A percentile compares a stretch with the other conserved stretches of the same genome.
phyloP scores from a whole-genome alignment of 768 basidiomycete species.

The Pisolithus marmoratus region DNA sequence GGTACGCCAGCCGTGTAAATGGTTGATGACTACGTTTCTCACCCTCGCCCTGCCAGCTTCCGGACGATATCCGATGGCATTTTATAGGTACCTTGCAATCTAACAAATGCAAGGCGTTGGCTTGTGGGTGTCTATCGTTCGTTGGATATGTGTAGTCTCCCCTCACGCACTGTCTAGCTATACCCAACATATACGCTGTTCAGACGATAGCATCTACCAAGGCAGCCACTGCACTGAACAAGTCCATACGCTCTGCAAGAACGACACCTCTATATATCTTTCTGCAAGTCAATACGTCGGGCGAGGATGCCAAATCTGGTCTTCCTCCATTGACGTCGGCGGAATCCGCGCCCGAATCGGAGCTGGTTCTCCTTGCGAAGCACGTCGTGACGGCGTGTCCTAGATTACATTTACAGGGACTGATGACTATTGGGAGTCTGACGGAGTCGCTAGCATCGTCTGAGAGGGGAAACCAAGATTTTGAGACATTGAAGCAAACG shows the following conservation, averaged over 20 bases:
- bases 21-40: constrained; percentile 1
- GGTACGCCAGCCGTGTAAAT: constrained; percentile 35
- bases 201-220: constrained; percentile 85
- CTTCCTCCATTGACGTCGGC: constrained; percentile 50
- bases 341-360: constrained; percentile 32
- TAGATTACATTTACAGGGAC: constrained; percentile 66
- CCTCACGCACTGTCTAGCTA: constrained; percentile 40
- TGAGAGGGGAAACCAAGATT: constrained; percentile 61
- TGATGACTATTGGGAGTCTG: constrained; percentile 96
- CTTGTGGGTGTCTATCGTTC: constrained; percentile 44
- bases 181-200: constrained; percentile 82
- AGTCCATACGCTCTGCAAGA: constrained; percentile 56
- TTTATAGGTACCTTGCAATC: constrained; percentile 93
- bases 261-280: constrained; percentile 67
- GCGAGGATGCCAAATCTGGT: constrained; percentile 89
- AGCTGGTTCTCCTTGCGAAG: constrained; percentile 59
- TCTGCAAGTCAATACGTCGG: constrained; percentile 93
- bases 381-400: constrained; percentile 73
- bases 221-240: constrained; percentile 74
- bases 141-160: constrained; percentile 1
- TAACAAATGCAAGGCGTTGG: constrained; percentile 88
- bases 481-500: constrained; percentile 60
- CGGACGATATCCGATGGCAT: constrained; percentile 88
- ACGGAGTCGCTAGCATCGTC: constrained; percentile 51
- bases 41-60: constrained; percentile 51